Conservation (phyloP, 2,329 filamentous ascomycete species). For the Colletotrichum agaves region DNA sequence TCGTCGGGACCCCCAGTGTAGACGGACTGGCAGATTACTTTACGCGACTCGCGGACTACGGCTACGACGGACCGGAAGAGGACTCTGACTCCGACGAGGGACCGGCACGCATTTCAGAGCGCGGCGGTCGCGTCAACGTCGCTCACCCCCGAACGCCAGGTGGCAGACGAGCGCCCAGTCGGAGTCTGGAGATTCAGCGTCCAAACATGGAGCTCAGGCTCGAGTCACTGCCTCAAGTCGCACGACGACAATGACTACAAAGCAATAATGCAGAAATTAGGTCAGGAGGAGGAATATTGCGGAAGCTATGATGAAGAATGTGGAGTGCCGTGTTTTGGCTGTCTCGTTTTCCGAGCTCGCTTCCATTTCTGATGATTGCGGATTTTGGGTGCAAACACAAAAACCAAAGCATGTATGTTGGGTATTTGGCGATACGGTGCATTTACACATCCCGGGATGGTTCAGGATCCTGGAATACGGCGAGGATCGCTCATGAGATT, state of each 20-base stretch:
- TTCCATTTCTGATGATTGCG: constrained; percentile 14
- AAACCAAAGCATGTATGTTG: constrained; percentile 7
- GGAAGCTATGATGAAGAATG: background rate
- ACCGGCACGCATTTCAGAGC: constrained; percentile 58
- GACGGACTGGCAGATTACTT: constrained; percentile 88
- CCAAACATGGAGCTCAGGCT: constrained; percentile 50
- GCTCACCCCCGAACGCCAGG: constrained; percentile 67
- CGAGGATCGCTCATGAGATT: constrained; percentile 1
- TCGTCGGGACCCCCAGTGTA: constrained; percentile 76
- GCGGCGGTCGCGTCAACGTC: constrained; percentile 67
- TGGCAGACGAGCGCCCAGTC: constrained; percentile 62
- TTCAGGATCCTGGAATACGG: background rate
- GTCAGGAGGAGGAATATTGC: background rate
- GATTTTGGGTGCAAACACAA: background rate
- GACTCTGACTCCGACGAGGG: constrained; percentile 61
- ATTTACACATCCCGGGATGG: constrained; percentile 1
- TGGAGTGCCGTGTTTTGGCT: background rate
- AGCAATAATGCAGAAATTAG: constrained; percentile 21
- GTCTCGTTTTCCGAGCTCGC: background rate
- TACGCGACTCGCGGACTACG: constrained; percentile 78
- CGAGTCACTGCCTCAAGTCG: constrained; percentile 32
- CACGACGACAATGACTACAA: background rate
- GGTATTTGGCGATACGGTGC: constrained; percentile 7
- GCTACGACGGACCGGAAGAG: constrained; percentile 55
- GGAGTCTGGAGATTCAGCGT: constrained; percentile 66